Evolutionary conservation across 1,284 basidiomycete species (phyloP), one percentile per base, ranked within the genome.

Genomic region (Coriolopsis trogii): DNA sequence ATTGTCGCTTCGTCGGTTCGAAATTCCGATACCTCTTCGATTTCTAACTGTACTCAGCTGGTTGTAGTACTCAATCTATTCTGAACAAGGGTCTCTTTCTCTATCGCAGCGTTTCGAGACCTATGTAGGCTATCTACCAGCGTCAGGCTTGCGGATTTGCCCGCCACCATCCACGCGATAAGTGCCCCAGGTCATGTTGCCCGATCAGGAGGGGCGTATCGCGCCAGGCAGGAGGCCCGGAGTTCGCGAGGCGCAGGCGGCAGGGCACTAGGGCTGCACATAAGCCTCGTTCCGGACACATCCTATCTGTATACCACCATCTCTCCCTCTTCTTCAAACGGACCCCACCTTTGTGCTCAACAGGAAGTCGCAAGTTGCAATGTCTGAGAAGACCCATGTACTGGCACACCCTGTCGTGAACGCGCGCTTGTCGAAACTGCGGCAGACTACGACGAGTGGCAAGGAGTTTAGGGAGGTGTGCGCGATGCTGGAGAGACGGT

Each of bases 401-500:
- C 67, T 91, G 46, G 77, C 81, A 1, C 90, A 93, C 64, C 91
- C 91, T 0, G 64, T 93, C 52, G 79, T 91, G 61, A 83, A 83
- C 51, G 80, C 86, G 41, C 81, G 88, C 47, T 70, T 93, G 46
- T 86, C 88, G 9, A 84, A 85, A 65, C 74, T 94, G 39, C 77
- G 91, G 45, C 76, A 84, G 66, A 69, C 73, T 37, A 73, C 74
- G 8, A 91, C 90, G 2, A 74, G 72, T 13, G 66, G 88, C 9
- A 89, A 89, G 66, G 87, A 90, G 63, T 93, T 94, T 67, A 84
- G 91, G 28, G 85, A 90, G 75, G 87, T 89, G 39, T 8, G 18
- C 40, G 21, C 24, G 29, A 15, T 28, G 36, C 34, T 36, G 16
- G 2, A 4, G 28, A 5, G 6, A 18, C 23, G n/a, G 34, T 29